Evolutionary conservation across 306 rosid species (phyloP), one percentile per base, ranked within the genome.

Genomic region (Lupinus albus): DNA sequence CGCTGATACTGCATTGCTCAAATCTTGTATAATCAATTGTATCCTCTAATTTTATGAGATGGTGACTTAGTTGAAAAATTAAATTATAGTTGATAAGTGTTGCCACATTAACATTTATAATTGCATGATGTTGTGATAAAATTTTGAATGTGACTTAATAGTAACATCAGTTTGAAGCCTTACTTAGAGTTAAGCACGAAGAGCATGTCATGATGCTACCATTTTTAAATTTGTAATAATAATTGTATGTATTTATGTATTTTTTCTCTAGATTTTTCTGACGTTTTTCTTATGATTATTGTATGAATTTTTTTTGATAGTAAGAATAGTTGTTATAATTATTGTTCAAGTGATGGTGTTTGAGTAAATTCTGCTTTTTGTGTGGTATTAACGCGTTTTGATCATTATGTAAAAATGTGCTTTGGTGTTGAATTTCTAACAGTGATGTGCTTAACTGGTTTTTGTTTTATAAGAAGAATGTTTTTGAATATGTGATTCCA

Each of bases 141-240:
- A 1, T 38, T 2, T 8, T 0, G 45, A 39, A 3, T 39, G 45
- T 39, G 11, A 39, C 12, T 7, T 1, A 39, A 39, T 39, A 0
- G 10, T 39, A 39, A 39, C n/a, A 11, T 39, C 45, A 39, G 2
- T 39, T 9, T 39, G 12, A 39, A 39, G 10, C 45, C 12, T 39
- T 9, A 1, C 2, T 36, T 25, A 0, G 3, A 4, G 4, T 11
- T 54, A 12, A 5, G 1, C 38, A 10, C 2, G 3, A 38, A 38
- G 13, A 11, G 28, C 61, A 21, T 68, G 39, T 67, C 52, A 39
- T 53, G 73, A 9, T 53, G 44, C 59, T 68, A 4, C 51, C 1
- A 8, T 0, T 41, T 52, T 67, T 33, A 3, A 15, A 5, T 48
- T 5, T 42, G 16, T n/a, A n/a, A n/a, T n/a, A n/a, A n/a, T n/a